Evolutionary conservation across 805 yeast species (phyloP).

Genomic region (Wickerhamiella galacta): DNA sequence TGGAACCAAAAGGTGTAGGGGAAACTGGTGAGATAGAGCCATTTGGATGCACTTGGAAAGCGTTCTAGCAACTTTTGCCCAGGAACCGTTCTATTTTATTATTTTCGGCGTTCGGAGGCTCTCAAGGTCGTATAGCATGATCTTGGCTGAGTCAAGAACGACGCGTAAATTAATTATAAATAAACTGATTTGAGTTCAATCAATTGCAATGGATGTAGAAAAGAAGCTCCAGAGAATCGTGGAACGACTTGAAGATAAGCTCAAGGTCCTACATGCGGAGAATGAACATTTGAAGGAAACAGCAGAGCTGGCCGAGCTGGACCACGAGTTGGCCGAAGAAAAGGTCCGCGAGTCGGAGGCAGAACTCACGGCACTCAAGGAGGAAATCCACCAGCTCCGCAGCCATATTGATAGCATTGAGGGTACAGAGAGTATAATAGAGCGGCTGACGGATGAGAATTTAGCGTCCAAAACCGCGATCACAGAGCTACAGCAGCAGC

Average conservation of each 20-base stretch:
- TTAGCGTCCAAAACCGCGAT: conserved; percentile 24
- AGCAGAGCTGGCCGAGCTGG: conserved; percentile 20
- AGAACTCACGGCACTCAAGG: conserved; percentile 16
- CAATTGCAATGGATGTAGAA: too few species aligned
- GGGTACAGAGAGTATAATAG: conserved; percentile 23
- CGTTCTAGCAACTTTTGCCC: too few species aligned
- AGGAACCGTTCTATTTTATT: too few species aligned
- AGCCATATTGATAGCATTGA: too few species aligned
- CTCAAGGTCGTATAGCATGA: too few species aligned
- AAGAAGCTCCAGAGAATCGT: conserved; percentile 11
- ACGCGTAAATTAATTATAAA: too few species aligned
- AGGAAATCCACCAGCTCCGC: conserved; percentile 6
- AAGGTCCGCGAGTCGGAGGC: conserved; percentile 14
- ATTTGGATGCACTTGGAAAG: too few species aligned
- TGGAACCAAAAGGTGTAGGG: too few species aligned
- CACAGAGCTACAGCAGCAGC: conserved; percentile 24
- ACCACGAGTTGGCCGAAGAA: conserved; percentile 23
- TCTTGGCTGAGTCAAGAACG: too few species aligned
- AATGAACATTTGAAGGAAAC: conserved; percentile 13
- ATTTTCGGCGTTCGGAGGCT: too few species aligned
- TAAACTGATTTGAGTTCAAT: too few species aligned
- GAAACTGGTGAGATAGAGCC: too few species aligned
- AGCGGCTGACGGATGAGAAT: conserved; percentile 25
- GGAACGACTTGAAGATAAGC: conserved; percentile 12
- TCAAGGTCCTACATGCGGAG: conserved; percentile 12